Evolutionary conservation across 768 basidiomycete species (phyloP).

Genomic region (Boletus barrowsii): DNA sequence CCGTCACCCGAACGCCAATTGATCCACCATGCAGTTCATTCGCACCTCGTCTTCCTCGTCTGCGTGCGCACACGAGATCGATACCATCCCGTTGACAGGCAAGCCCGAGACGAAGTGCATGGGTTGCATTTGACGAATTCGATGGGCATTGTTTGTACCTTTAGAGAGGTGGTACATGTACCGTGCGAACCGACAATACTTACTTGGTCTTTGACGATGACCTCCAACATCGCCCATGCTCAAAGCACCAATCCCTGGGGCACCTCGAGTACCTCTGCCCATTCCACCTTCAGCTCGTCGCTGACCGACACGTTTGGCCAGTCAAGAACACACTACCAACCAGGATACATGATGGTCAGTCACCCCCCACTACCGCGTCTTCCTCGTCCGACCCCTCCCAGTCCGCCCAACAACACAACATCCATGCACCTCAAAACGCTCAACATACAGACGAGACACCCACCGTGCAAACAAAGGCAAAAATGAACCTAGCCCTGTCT

Average conservation of each 20-base stretch:
- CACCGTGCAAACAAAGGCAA: constrained; percentile 75
- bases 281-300: constrained; percentile 44
- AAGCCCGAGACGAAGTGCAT: too few species aligned
- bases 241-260: constrained; percentile 55
- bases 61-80: too few species aligned
- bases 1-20: too few species aligned
- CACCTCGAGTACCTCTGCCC: constrained; percentile 39
- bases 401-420: constrained; percentile 64
- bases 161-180: background rate
- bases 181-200: constrained; percentile 5
- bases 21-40: too few species aligned
- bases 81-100: too few species aligned
- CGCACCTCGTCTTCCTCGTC: too few species aligned
- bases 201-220: constrained; percentile 7
- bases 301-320: constrained; percentile 69
- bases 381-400: constrained; percentile 22
- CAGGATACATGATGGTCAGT: constrained; percentile 77
- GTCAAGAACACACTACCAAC: constrained; percentile 73
- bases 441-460: constrained; percentile 73
- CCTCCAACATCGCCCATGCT: constrained; percentile 33
- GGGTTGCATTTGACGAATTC: too few species aligned
- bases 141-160: too few species aligned
- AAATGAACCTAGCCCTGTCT: constrained; percentile 67
- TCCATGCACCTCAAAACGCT: constrained; percentile 49
- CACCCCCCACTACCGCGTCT: background rate